Conservation (phyloP, 805 yeast genomes). For the Pichia gijzeniarum region DNA sequence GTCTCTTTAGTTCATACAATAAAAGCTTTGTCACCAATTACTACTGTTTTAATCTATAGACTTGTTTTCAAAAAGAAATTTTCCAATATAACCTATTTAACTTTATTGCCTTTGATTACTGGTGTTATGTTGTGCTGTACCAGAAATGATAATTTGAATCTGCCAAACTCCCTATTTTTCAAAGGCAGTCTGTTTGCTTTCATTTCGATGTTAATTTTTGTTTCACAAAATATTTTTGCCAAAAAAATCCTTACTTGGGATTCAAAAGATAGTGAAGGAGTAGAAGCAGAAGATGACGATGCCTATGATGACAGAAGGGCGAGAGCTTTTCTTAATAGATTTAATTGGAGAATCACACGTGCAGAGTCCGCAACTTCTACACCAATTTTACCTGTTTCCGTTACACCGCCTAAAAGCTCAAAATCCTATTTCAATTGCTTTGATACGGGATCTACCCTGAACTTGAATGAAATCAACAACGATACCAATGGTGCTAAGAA, state of each 20-base stretch:
- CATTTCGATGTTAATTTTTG: slow-evolving; percentile 60
- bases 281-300: slow-evolving; percentile 10
- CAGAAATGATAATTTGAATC: slow-evolving; percentile 28
- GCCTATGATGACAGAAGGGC: slow-evolving; percentile 20
- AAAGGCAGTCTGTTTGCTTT: slow-evolving; percentile 47
- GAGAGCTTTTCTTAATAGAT: slow-evolving; percentile 22
- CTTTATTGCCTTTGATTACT: slow-evolving; percentile 68
- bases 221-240: slow-evolving; percentile 75
- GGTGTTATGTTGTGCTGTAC: slow-evolving; percentile 85
- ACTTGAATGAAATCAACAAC: slow-evolving; percentile 4
- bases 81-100: slow-evolving; percentile 60
- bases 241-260: slow-evolving; percentile 57
- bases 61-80: slow-evolving; percentile 53
- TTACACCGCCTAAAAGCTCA: slow-evolving; percentile 25
- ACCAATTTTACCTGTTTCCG: slow-evolving; percentile 30
- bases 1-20: slow-evolving; percentile 94
- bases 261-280: slow-evolving; percentile 13
- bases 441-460: slow-evolving; percentile 3
- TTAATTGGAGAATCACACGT: slow-evolving; percentile 26
- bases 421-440: slow-evolving; percentile 7
- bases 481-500: slow-evolving; percentile 33
- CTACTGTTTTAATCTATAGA: slow-evolving; percentile 78
- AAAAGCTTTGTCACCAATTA: slow-evolving; percentile 84
- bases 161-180: slow-evolving; percentile 23
- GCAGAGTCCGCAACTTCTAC: slow-evolving; percentile 31